These are phyloP conservation scores for Fusarium sp. DNA, from an alignment of 2,329 filamentous ascomycete species.

Conservation along the genomic window DNA sequence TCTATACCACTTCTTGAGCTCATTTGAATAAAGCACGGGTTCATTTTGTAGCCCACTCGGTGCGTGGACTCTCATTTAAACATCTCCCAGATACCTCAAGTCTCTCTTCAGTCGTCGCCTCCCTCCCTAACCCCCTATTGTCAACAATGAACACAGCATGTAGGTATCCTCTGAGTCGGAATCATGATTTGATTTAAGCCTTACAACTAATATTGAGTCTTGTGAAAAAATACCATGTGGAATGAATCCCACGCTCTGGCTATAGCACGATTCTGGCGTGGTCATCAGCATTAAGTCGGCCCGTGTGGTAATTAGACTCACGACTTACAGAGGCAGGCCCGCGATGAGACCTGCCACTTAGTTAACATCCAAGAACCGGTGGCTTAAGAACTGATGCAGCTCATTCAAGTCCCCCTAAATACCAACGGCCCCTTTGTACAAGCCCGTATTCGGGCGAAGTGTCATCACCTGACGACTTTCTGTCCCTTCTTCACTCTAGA, in stretches of 20 bases:
- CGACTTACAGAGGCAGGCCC: no score
- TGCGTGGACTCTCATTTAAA: no score
- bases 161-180: not conserved
- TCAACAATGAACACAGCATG: not conserved
- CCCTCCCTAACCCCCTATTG: no score
- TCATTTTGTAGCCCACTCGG: no score
- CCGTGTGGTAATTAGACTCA: not conserved
- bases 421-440: not conserved
- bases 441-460: not conserved
- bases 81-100: no score
- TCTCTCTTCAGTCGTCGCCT: no score
- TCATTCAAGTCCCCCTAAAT: not conserved
- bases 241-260: not conserved
- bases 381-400: not conserved
- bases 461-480: not conserved
- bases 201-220: not conserved
- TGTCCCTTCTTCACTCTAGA: not conserved
- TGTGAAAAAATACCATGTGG: no score
- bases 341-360: not conserved
- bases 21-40: no score
- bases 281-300: not conserved
- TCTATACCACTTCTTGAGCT: not conserved
- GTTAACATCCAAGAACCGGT: not conserved
- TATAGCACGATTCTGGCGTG: not conserved
- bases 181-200: not conserved